Percentiles rank a stretch among this genome's conserved stretches.
phyloP scores from a whole-genome alignment of 257 asterid species.

The Petunia secreta region DNA sequence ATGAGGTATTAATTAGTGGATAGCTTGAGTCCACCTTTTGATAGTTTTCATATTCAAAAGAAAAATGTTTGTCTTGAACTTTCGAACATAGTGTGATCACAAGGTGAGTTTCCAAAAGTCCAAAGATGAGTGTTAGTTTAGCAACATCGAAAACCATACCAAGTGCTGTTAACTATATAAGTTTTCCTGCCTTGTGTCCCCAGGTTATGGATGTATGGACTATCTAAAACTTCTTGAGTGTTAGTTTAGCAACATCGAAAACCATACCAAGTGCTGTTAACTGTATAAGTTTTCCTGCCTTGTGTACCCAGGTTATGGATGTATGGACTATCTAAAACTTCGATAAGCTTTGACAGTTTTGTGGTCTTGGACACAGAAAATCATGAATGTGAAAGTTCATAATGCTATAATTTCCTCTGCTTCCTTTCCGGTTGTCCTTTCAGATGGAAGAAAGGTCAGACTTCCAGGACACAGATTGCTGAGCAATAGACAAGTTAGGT shows the following conservation, averaged over 20 bases:
- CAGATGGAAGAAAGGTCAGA: slow-evolving; percentile 65
- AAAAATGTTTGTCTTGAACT: slow-evolving; percentile 6
- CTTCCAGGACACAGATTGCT: slow-evolving; percentile 64
- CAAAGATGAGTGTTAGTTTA: too few species aligned
- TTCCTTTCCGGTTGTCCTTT: not conserved
- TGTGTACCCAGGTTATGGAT: not conserved
- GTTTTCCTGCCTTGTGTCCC: not conserved
- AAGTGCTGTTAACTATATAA: not conserved
- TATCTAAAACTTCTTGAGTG: not conserved
- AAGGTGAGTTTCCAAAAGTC: not conserved
- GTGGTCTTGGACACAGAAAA: not conserved
- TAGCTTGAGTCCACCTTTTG: not conserved
- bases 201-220: not conserved
- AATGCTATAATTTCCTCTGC: not conserved
- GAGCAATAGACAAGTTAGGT: slow-evolving; percentile 72
- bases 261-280: not conserved
- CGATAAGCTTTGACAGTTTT: not conserved
- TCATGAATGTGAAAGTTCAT: not conserved
- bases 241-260: not conserved
- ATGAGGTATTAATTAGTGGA: too few species aligned
- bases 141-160: not conserved
- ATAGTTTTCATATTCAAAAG: not conserved
- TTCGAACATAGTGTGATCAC: slow-evolving; percentile 1
- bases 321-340: slow-evolving; percentile 3
- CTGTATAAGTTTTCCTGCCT: not conserved